A percentile compares a stretch with the other conserved stretches of the same genome.
phyloP scores from a whole-genome alignment of 2,329 filamentous ascomycete species.

The Pseudocercospora crystallina region DNA sequence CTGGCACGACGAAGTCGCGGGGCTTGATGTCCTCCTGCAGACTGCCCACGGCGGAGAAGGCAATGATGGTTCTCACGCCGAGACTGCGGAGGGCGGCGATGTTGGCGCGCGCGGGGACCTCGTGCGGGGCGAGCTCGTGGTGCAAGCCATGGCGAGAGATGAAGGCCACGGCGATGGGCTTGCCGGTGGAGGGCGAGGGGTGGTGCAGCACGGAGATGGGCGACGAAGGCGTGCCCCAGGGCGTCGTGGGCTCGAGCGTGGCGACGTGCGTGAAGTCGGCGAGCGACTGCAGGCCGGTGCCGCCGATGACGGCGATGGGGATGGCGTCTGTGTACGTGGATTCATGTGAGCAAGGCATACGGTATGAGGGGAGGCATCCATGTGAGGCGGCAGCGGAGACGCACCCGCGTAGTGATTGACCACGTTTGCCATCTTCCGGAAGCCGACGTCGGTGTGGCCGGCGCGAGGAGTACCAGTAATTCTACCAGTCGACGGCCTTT shows the following conservation, averaged over 20 bases:
- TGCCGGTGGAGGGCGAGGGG: conserved; percentile 65
- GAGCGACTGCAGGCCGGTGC: conserved; percentile 86
- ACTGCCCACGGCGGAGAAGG: conserved; percentile 92
- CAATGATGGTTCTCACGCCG: conserved; percentile 86
- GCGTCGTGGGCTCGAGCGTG: conserved; percentile 71
- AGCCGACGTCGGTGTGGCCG: conserved; percentile 32
- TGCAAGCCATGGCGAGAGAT: conserved; percentile 85
- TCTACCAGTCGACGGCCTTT: background rate
- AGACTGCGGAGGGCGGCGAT: conserved; percentile 93
- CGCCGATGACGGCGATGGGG: conserved; percentile 57
- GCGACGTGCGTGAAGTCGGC: conserved; percentile 84
- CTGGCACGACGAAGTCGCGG: conserved; percentile 92
- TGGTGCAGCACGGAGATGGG: conserved; percentile 87
- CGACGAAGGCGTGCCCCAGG: conserved; percentile 79
- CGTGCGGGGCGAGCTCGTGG: conserved; percentile 89
- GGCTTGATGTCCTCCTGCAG: conserved; percentile 91
- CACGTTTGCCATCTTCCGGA: conserved; percentile 38
- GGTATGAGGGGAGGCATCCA: background rate
- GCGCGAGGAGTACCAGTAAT: too few relatives aligned
- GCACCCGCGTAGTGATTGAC: conserved; percentile 35
- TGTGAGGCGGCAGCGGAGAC: background rate
- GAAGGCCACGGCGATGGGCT: conserved; percentile 73
- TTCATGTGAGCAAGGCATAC: background rate
- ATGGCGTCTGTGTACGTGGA: conserved; percentile 45
- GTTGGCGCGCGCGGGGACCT: conserved; percentile 93